Conservation (phyloP, 2,329 filamentous ascomycete species). For the Magnaporthiopsis incrustans region DNA sequence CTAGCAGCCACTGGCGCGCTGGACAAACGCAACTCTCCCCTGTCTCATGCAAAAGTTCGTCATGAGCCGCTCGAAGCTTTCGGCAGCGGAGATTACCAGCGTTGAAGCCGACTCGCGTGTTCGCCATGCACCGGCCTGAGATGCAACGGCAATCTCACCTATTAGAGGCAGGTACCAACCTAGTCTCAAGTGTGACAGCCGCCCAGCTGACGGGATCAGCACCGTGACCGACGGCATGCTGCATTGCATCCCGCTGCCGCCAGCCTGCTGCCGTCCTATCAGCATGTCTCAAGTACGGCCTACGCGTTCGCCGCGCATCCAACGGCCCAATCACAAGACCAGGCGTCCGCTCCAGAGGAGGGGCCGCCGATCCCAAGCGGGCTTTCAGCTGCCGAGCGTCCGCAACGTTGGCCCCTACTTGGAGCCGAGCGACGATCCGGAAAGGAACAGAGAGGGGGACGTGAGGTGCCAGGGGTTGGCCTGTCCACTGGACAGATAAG, state of each 20-base stretch:
- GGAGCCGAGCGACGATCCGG: not conserved
- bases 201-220: not conserved
- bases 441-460: not conserved
- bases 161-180: no score
- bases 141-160: not conserved
- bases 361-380: not conserved
- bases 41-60: no score
- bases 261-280: not conserved
- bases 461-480: no score
- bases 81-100: not conserved
- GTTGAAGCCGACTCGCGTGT: not conserved
- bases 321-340: not conserved
- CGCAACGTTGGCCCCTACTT: not conserved
- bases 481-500: no score
- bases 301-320: not conserved
- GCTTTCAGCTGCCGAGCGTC: not conserved
- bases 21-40: no score
- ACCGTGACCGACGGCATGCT: not conserved
- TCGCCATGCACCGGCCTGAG: not conserved
- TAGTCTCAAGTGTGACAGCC: no score
- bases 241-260: not conserved
- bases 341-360: not conserved
- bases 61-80: no score
- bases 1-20: no score
- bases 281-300: not conserved